Evolutionary conservation across 352 stramenopile genomes (phyloP), one percentile per base, ranked within the genome.

Genomic region (Globisporangium spinosum): DNA sequence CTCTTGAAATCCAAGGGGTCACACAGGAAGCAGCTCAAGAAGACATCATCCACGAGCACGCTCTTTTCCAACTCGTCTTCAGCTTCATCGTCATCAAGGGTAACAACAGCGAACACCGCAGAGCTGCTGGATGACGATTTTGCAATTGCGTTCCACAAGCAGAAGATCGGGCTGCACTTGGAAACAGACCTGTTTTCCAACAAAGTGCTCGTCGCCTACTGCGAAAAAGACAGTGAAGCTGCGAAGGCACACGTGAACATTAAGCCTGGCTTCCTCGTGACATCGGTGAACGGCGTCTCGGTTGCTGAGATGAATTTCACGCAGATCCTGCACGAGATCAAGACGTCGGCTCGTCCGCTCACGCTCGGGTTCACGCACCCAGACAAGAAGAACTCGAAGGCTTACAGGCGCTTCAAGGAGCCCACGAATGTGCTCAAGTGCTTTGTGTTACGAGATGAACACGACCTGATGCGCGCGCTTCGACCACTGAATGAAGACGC

Each of bases 131-230:
- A 81, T 10, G 77, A 85, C 51, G 82, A 91, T 35, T 83, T 92
- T 68, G 64, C 63, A 0, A 59, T 94, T 17, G 58, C 76, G n/a
- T 94, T 94, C 60, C 65, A 70, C 22, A 80, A 89, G 62, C 66
- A 86, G 34, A 81, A 82, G 27, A 81, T 89, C 55, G 85, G 85
- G 0, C 70, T 94, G 20, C 83, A 89, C 65, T 67, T 94, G n/a
- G 81, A 91, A 67, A 83, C 76, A 1, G 80, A 91, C 53, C 9
- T 89, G 17, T 81, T 77, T 58, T 84, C 77, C 1, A 90, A 80
- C 69, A 77, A 81, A 29, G 76, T 90, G 15, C 64, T 89, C 3
- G 80, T 94, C 2, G 77, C 80, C 17, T 77, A 76, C 47, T 92
- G 82, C 25, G 83, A 94, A 35, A 81, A 86, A 43, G 68, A 85